Base-by-base conservation (phyloP, 768 basidiomycete species). In the Kwoniella bestiolae region DNA sequence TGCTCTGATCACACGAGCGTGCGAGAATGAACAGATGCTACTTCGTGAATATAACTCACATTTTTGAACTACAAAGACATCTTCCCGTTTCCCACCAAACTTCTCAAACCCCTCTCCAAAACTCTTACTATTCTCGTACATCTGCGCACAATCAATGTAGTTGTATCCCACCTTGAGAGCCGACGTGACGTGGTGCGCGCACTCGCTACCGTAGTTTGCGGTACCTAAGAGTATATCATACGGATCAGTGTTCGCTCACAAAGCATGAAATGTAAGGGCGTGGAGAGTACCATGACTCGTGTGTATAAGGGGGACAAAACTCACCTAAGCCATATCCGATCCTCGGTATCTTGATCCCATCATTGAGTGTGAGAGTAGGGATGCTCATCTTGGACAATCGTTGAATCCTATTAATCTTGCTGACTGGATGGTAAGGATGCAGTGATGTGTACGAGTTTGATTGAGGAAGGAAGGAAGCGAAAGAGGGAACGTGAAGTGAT, bases 31-130 rank as follows among this genome's bases (percentile, higher is more conserved):
- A n/a, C n/a, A n/a, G n/a, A n/a, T n/a, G n/a, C n/a, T n/a, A n/a
- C n/a, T n/a, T 56, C 55, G 29, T 34, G 55, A 31, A 28, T 5
- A 41, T 23, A n/a, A 61, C 56, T 38, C 56, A 71, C 69, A 68
- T 46, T 73, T 79, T 45, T 70, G 72, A 7, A 87, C 86, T 68
- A 90, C 82, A 79, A 84, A 90, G 4, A 90, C 77, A 56, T 69
- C 44, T 50, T 78, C 73, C 29, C 79, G 59, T 2, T 73, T 56
- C 4, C 79, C 50, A 1, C 71, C 74, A 23, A 44, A 66, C 11
- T 49, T 41, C 44, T 59, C 60, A 64, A 73, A 60, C 1, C 53
- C 66, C 18, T 58, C 38, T 26, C 66, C 80, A 16, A 81, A 67
- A 18, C 71, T 70, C 28, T 44, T 29, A 46, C 78, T 78, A 65